phyloP scores from a whole-genome alignment of 345 rosid species.

The Gossypium anomalum region DNA sequence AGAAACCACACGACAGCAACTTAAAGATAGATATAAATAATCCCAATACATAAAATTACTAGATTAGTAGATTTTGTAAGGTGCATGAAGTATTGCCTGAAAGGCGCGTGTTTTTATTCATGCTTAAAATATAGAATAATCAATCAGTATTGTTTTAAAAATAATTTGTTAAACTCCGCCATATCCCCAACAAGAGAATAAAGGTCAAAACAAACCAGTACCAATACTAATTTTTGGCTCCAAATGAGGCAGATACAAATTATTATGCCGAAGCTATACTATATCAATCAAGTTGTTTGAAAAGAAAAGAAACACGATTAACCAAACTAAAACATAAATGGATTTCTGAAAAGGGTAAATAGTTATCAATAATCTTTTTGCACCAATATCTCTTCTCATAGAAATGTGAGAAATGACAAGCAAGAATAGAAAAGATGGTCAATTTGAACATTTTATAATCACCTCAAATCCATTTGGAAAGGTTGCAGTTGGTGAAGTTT shows the following conservation, averaged over 20 bases:
- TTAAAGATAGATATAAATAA: neutral
- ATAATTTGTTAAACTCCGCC: neutral
- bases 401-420: neutral
- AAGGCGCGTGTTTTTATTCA: neutral
- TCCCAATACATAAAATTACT: neutral
- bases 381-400: neutral
- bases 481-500: constrained; percentile 31
- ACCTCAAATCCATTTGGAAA: constrained; percentile 88
- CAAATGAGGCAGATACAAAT: neutral
- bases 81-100: neutral
- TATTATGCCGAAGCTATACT: neutral
- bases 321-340: neutral
- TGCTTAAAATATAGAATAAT: neutral
- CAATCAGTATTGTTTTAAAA: neutral
- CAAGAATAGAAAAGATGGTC: neutral
- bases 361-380: neutral
- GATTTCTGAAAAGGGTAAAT: neutral
- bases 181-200: neutral
- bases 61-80: neutral
- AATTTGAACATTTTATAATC: constrained; percentile 6
- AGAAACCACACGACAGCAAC: neutral
- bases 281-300: neutral
- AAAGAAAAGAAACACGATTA: neutral
- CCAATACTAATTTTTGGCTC: neutral
- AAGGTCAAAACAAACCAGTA: neutral